Base-by-base conservation (phyloP, 1,284 basidiomycete species). In the Xerocomus nothofagi region DNA sequence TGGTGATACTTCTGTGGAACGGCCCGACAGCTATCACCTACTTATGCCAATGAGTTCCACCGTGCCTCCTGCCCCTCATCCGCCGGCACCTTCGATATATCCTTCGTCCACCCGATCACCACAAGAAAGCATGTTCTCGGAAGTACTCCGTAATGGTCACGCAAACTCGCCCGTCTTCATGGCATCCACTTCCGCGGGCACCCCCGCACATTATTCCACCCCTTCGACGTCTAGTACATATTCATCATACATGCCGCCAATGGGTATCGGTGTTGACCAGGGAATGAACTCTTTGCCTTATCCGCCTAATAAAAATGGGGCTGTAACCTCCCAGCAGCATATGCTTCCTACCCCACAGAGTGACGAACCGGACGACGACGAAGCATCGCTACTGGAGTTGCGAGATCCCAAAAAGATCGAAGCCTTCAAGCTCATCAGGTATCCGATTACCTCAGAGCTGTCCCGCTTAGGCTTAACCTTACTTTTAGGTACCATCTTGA, bases 351-450 rank as follows among this genome's bases (percentile, higher is more conserved):
- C 47, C 34, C 26, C 53, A 49, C 60, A 56, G 40, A 60, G 31
- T 43, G 65, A 57, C 41, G 65, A 57, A 36, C 57, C 54, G 8
- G 65, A 62, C 14, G 55, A 67, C 9, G 57, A 63, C 9, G 65
- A 57, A 24, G 34, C 49, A 17, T 30, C 54, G 14, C 23, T 61
- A 42, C 31, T 63, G 50, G 69, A 72, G 32, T 44, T 69, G 32
- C 58, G 71, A 42, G 83, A 86, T 31, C 73, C 88, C 3, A 88
- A 86, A 63, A 81, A 81, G 58, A 75, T 78, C 18, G 89, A 91
- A 62, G 88, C 90, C 0, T 80, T 85, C 57, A 91, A 91, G 67
- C 76, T 92, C n/a, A 87, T 92, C 52, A 80, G 81, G 86, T 89
- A 60, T 24, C 80, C 67, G 37, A 17, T 46, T 18, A 20, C 43